phyloP scores from a whole-genome alignment of 1,139 yeast genomes.

The Hemisphaericaspora subhashii region DNA sequence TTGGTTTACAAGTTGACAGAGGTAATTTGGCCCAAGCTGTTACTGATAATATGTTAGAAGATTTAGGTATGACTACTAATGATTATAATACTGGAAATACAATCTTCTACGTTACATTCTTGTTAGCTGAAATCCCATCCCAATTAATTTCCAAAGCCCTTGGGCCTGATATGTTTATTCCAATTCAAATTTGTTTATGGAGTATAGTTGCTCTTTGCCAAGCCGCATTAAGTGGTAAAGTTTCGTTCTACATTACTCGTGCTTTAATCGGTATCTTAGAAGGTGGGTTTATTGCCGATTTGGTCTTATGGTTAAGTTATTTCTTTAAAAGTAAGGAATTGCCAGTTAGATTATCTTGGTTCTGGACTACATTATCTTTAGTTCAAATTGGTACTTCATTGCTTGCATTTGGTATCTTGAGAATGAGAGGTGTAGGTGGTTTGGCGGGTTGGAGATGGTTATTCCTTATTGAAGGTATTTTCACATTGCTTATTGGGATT shows the following conservation, averaged over 20 bases:
- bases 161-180: conserved; percentile 35
- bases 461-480: conserved; percentile 61
- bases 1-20: conserved; percentile 35
- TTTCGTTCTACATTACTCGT: conserved; percentile 28
- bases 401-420: conserved; percentile 32
- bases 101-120: conserved; percentile 27
- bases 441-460: conserved; percentile 63
- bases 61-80: conserved; percentile 28
- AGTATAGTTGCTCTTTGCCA: conserved; percentile 30
- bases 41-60: conserved; percentile 30
- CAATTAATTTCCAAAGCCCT: conserved; percentile 32
- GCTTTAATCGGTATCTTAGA: conserved; percentile 29
- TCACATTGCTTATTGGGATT: conserved; percentile 57
- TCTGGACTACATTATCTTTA: conserved; percentile 16
- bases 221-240: conserved; percentile 23
- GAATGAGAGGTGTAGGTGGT: conserved; percentile 27
- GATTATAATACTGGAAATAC: conserved; percentile 35
- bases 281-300: conserved; percentile 36
- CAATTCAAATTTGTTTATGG: conserved; percentile 35
- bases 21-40: conserved; percentile 33
- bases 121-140: conserved; percentile 35
- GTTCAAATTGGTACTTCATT: conserved; percentile 39
- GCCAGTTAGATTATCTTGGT: conserved; percentile 25
- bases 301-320: conserved; percentile 27
- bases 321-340: conserved; percentile 29